These are phyloP conservation scores for Vishniacozyma victoriae DNA, from an alignment of 768 basidiomycete species.

Conservation along the genomic window DNA sequence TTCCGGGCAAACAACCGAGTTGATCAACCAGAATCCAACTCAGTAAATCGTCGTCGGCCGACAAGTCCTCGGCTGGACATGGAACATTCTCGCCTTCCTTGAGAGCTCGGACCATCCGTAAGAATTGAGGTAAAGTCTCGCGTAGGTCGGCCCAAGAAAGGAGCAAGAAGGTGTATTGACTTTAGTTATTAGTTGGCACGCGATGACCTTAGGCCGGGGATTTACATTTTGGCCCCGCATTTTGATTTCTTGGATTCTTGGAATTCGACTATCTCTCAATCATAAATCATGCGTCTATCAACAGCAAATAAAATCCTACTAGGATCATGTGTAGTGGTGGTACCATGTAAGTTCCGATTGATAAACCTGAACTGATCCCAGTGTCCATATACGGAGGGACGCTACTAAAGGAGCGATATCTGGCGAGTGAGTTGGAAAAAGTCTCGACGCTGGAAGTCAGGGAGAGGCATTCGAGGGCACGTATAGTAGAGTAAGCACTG, in stretches of 20 bases:
- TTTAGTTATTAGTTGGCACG: too few species aligned
- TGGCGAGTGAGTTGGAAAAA: constrained; percentile 11
- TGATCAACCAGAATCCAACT: constrained; percentile 44
- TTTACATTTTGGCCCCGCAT: too few species aligned
- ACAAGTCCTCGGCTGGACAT: constrained; percentile 40
- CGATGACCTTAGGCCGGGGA: too few species aligned
- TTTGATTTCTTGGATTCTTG: too few species aligned
- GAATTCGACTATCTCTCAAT: too few species aligned
- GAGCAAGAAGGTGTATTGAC: too few species aligned
- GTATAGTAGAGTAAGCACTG: constrained; percentile 26
- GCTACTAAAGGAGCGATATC: constrained; percentile 18
- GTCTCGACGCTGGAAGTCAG: neutral
- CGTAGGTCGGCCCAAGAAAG: too few species aligned
- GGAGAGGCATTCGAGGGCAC: constrained; percentile 13
- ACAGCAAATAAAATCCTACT: constrained; percentile 28
- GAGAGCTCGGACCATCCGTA: neutral
- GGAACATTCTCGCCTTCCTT: constrained; percentile 13
- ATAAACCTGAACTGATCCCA: constrained; percentile 1
- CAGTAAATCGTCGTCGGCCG: constrained; percentile 43
- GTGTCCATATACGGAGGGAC: constrained; percentile 27
- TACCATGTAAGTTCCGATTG: constrained; percentile 20
- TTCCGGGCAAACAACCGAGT: constrained; percentile 38
- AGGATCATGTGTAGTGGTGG: constrained; percentile 20
- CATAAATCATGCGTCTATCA: constrained; percentile 15
- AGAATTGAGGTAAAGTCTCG: too few species aligned